Evolutionary conservation across 2,329 filamentous ascomycete species (phyloP).

Genomic region (Decorospora gaudefroyi): DNA sequence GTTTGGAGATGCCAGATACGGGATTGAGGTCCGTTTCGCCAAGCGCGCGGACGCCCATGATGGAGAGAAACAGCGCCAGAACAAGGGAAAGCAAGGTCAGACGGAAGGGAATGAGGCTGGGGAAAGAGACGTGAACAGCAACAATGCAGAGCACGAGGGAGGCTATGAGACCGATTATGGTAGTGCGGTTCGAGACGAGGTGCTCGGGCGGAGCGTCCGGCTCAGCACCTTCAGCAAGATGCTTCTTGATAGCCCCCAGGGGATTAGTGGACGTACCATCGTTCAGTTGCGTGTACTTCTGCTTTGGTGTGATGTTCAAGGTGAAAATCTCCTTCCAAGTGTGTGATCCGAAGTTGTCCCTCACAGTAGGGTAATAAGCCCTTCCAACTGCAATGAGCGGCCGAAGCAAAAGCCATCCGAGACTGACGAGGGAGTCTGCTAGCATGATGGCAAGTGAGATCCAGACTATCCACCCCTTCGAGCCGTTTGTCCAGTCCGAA

Average conservation of each 20-base stretch:
- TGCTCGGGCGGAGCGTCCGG: slow-evolving; percentile 84
- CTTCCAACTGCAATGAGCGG: slow-evolving; percentile 60
- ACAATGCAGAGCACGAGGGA: slow-evolving; percentile 80
- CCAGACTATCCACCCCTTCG: slow-evolving; percentile 99
- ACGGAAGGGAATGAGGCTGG: slow-evolving; percentile 75
- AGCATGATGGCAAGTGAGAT: slow-evolving; percentile 95
- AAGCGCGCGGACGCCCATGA: slow-evolving; percentile 68
- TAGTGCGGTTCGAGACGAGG: slow-evolving; percentile 72
- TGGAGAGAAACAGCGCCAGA: slow-evolving; percentile 68
- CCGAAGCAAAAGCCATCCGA: slow-evolving; percentile 74
- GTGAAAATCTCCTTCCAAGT: slow-evolving; percentile 45
- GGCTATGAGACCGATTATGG: slow-evolving; percentile 72
- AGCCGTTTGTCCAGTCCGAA: slow-evolving; percentile 86
- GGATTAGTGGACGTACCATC: slow-evolving; percentile 28
- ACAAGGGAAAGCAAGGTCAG: slow-evolving; percentile 84
- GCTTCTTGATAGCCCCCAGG: slow-evolving; percentile 38
- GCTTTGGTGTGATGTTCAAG: slow-evolving; percentile 41
- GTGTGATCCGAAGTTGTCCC: slow-evolving; percentile 36
- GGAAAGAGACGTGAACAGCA: slow-evolving; percentile 83
- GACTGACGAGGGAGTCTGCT: slow-evolving; percentile 85
- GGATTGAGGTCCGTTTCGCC: slow-evolving; percentile 93
- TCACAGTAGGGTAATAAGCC: slow-evolving; percentile 44
- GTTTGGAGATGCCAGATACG: slow-evolving; percentile 93
- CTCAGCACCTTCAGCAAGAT: slow-evolving; percentile 47
- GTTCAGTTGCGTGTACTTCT: slow-evolving; percentile 48